Evolutionary conservation across 768 basidiomycete species (phyloP), one percentile per base, ranked within the genome.

Genomic region (Trametes gibbosa): DNA sequence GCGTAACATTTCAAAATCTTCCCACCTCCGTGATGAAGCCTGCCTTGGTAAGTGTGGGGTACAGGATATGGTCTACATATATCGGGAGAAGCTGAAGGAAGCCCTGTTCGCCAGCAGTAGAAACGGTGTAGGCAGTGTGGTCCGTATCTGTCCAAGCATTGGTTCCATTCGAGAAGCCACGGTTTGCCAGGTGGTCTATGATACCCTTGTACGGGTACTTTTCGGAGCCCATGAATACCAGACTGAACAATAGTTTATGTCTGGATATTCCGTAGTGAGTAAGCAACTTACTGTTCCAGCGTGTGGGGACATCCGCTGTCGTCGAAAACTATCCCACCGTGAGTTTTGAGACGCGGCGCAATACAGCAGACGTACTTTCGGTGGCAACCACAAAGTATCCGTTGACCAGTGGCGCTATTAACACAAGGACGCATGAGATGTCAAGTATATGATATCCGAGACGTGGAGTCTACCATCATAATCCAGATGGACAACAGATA

Each of bases 131-230:
- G 9, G 92, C 92, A 46, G 95, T 97, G 68, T 97, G 88, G 68
- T 94, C 92, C 43, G 84, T 95, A 68, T 91, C 96, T 3, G 97
- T 98, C 97, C 96, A 99, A 1, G 96, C 96, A 71, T 98, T 97
- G 9, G 89, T 92, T 34, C 92, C 92, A 61, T 90, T 85, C 7
- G 92, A 90, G 70, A 95, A 94, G 19, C 92, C 92, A 55, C 95
- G 84, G 71, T 98, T 98, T 2, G 97, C 97, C 21, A 99, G 80
- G 56, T 91, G 86, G 75, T 98, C 96, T 54, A 99, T 83, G 52
- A 98, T 87, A 21, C 95, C 96, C 71, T 98, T 98, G 80, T 92
- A 92, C 0, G 96, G 95, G 69, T 94, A 98, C 66, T 90, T 87
- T 68, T 96, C 87, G 0, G 94, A 96, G 5, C 97, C 97, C 81